Conservation (phyloP, 1,284 basidiomycete species). For the Marasmius tenuissimus region DNA sequence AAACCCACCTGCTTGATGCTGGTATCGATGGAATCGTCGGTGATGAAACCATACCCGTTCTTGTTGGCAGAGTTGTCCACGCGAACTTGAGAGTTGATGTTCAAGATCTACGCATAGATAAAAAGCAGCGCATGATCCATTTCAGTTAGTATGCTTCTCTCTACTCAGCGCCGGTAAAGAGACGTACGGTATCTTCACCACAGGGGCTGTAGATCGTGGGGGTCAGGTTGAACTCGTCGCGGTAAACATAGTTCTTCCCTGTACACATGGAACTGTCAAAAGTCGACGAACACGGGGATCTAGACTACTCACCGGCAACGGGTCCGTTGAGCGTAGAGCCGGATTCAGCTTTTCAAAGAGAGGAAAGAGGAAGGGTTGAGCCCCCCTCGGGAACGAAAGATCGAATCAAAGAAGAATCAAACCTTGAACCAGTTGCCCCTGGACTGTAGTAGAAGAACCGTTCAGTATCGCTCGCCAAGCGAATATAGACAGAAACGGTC, state of each 20-base stretch:
- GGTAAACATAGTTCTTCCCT: conserved; percentile 23
- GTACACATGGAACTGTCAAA: background rate
- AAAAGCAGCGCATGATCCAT: background rate
- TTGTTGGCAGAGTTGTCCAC: conserved; percentile 23
- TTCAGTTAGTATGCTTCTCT: too few species aligned
- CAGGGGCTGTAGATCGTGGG: conserved; percentile 19
- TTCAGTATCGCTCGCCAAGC: background rate
- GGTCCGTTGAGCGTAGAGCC: conserved; percentile 6
- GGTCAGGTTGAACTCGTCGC: conserved; percentile 23
- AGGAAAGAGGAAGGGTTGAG: too few species aligned
- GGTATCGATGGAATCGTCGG: conserved; percentile 20
- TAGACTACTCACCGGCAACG: conserved; percentile 1
- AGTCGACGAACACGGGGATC: background rate
- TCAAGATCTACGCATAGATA: conserved; percentile 13
- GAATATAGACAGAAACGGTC: background rate
- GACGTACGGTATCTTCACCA: conserved; percentile 15
- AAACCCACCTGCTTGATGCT: conserved; percentile 5
- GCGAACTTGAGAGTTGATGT: conserved; percentile 22
- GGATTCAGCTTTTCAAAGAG: background rate
- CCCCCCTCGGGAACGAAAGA: too few species aligned
- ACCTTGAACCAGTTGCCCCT: conserved; percentile 10
- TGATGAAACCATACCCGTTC: conserved; percentile 23
- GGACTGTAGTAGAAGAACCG: conserved; percentile 3
- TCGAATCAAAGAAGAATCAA: background rate
- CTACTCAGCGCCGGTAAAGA: too few species aligned